Evolutionary conservation across 129 eudicot genomes (phyloP).

Genomic region (Escallonia rubra): DNA sequence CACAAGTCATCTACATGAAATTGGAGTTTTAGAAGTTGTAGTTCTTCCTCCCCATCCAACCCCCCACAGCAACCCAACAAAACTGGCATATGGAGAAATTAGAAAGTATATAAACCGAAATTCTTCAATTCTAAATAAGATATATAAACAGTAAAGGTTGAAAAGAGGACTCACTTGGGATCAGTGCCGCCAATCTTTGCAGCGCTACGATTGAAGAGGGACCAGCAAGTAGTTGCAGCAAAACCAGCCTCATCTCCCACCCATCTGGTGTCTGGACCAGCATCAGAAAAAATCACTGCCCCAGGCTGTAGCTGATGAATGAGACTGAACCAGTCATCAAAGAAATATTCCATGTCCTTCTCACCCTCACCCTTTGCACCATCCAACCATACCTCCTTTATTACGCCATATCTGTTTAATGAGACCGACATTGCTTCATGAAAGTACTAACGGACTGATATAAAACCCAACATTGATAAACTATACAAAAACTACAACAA

Average conservation of each 20-base stretch:
- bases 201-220: conserved; percentile 63
- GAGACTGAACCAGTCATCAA: conserved; percentile 78
- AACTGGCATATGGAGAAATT: no score
- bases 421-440: no score
- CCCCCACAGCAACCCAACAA: no score
- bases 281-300: conserved; percentile 84
- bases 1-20: no score
- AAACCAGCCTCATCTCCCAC: conserved; percentile 81
- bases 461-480: no score
- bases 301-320: conserved; percentile 79
- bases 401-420: conserved; percentile 54
- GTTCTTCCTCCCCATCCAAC: no score
- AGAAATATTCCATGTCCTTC: conserved; percentile 86
- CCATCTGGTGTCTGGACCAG: conserved; percentile 92
- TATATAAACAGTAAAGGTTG: no score
- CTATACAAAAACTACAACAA: no score
- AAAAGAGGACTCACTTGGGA: conserved; percentile 28
- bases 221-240: conserved; percentile 82
- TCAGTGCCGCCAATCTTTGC: conserved; percentile 71
- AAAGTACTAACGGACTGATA: no score
- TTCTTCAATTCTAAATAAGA: no score
- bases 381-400: conserved; percentile 79
- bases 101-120: no score
- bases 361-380: conserved; percentile 88
- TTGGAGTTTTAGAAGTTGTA: no score